Conservation (phyloP, 768 basidiomycete species). For the Mycena haematopus region DNA sequence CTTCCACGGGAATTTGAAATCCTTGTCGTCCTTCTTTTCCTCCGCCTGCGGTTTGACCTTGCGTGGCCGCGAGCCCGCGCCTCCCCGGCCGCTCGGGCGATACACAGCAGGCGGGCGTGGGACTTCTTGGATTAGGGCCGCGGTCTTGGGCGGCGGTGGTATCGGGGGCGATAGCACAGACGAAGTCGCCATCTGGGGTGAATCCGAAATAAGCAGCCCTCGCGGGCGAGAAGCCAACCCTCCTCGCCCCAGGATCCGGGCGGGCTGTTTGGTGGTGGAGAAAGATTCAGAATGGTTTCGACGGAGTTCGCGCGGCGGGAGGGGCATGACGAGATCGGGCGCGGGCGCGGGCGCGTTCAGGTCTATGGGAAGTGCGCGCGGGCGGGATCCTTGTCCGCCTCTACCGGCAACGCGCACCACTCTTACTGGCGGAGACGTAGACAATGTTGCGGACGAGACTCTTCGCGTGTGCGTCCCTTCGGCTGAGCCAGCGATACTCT, state of each 20-base stretch:
- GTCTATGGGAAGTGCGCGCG: slow-evolving; percentile 10
- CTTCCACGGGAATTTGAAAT: slow-evolving; percentile 16
- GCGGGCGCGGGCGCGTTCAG: not conserved
- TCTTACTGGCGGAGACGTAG: not conserved
- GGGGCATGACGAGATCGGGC: not conserved
- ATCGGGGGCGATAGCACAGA: not conserved
- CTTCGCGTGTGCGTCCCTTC: slow-evolving; percentile 2
- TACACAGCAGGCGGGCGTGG: not conserved
- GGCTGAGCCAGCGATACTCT: not conserved
- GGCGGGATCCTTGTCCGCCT: slow-evolving; percentile 25
- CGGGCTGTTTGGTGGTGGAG: not conserved
- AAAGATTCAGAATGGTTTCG: not conserved
- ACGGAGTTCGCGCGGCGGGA: not conserved
- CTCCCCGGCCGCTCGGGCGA: slow-evolving; percentile 22
- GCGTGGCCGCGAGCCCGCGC: slow-evolving; percentile 21
- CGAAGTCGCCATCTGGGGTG: not conserved
- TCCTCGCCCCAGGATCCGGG: slow-evolving; percentile 20
- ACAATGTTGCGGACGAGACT: not conserved
- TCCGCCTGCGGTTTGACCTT: slow-evolving; percentile 6
- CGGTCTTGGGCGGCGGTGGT: not conserved
- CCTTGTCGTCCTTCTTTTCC: not conserved
- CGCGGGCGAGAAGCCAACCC: slow-evolving; percentile 20
- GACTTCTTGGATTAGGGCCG: not conserved
- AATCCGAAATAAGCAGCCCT: not conserved
- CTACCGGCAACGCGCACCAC: slow-evolving; percentile 21